phyloP scores from a whole-genome alignment of 805 yeast genomes.

The Zygoascus bituminiphila region DNA sequence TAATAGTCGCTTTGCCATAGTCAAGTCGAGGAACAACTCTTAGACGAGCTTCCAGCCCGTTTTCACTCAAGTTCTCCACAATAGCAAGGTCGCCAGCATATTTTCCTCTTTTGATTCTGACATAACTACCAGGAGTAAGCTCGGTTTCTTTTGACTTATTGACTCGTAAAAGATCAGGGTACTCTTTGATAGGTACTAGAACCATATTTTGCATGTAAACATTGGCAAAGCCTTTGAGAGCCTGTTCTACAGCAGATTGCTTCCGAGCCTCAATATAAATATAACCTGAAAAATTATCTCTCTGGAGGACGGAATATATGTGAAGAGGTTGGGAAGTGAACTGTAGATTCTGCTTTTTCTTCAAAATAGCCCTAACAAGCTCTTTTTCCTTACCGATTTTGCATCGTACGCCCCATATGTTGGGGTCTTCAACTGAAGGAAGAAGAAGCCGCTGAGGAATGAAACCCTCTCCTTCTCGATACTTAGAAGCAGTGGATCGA shows the following conservation, averaged over 20 bases:
- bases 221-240: conserved; percentile 83
- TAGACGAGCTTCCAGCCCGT: conserved; percentile 90
- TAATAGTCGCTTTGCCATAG: conserved; percentile 51
- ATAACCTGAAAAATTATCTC: conserved; percentile 88
- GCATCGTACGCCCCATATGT: conserved; percentile 92
- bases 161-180: conserved; percentile 86
- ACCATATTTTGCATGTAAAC: conserved; percentile 67
- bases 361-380: conserved; percentile 71
- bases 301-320: conserved; percentile 82
- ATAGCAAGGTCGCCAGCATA: conserved; percentile 90
- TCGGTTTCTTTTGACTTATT: conserved; percentile 81
- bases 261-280: conserved; percentile 91
- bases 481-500: conserved; percentile 68
- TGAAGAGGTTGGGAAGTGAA: conserved; percentile 72
- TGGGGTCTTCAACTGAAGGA: conserved; percentile 95
- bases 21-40: conserved; percentile 90
- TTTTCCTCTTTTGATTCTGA: conserved; percentile 82
- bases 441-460: conserved; percentile 89
- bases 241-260: conserved; percentile 83
- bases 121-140: conserved; percentile 85
- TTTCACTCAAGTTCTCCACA: conserved; percentile 87
- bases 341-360: conserved; percentile 72
- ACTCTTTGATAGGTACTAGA: conserved; percentile 90
- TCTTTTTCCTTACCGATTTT: conserved; percentile 91
- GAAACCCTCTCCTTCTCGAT: conserved; percentile 74